Evolutionary conservation across 805 yeast species (phyloP).

Genomic region (Spencermartinsiella europaea): DNA sequence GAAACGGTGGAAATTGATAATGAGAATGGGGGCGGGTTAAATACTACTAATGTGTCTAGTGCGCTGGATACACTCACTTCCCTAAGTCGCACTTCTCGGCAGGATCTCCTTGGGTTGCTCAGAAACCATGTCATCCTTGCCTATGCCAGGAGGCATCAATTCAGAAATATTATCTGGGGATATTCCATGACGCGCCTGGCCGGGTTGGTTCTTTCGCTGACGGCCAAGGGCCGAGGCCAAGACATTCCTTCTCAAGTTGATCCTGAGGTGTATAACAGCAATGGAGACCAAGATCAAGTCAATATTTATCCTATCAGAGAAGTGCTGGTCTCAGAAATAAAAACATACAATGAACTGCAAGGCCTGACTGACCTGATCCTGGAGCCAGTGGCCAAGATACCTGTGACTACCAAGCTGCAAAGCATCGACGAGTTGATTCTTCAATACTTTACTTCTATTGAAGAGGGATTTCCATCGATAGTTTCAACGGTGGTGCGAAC

Average conservation of each 20-base stretch:
- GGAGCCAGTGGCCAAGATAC: slow-evolving; percentile 24
- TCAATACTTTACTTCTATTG: slow-evolving; percentile 66
- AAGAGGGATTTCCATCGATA: slow-evolving; percentile 76
- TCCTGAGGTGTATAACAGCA: slow-evolving; percentile 8
- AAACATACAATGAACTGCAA: slow-evolving; percentile 45
- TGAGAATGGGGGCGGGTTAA: slow-evolving; percentile 1
- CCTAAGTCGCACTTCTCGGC: slow-evolving; percentile 22
- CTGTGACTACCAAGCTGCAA: slow-evolving; percentile 58
- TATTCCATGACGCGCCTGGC: slow-evolving; percentile 82
- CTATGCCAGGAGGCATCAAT: slow-evolving; percentile 36
- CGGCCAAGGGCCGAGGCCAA: slow-evolving; percentile 84
- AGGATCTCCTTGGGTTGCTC: slow-evolving; percentile 11
- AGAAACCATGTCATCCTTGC: slow-evolving; percentile 38
- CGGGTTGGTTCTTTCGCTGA: slow-evolving; percentile 67
- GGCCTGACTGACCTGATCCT: slow-evolving; percentile 35
- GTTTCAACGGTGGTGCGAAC: slow-evolving; percentile 90
- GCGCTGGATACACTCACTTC: slow-evolving; percentile 6
- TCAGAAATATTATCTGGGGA: slow-evolving; percentile 63
- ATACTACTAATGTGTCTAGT: not conserved
- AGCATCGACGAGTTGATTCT: slow-evolving; percentile 76
- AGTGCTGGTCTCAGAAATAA: slow-evolving; percentile 62
- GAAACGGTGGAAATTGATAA: slow-evolving; percentile 1
- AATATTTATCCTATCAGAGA: slow-evolving; percentile 68
- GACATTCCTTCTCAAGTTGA: slow-evolving; percentile 41
- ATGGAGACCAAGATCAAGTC: slow-evolving; percentile 35